These are phyloP conservation scores for Ochetophila trinervis DNA, from an alignment of 306 rosid species.

Conservation along the genomic window DNA sequence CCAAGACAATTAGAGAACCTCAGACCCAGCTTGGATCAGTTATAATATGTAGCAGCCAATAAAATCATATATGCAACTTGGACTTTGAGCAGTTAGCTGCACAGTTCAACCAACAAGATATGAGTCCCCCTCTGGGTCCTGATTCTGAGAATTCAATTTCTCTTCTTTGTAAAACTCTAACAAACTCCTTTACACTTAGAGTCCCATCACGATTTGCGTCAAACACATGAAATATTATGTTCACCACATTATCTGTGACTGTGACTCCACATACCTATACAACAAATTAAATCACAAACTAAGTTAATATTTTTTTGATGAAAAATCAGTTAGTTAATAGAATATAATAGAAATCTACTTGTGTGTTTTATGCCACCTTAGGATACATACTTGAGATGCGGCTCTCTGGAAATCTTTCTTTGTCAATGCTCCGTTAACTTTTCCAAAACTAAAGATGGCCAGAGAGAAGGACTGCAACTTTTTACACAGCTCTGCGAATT, in stretches of 20 bases:
- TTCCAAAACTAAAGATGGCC: slow-evolving; percentile 74
- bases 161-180: slow-evolving; percentile 54
- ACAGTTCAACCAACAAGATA: slow-evolving; percentile 60
- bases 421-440: slow-evolving; percentile 60
- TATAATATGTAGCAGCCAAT: neutral
- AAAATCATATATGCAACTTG: slow-evolving; percentile 29
- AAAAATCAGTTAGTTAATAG: neutral
- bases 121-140: slow-evolving; percentile 43
- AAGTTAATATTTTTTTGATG: slow-evolving; percentile 3
- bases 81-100: slow-evolving; percentile 39
- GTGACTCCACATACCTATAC: slow-evolving; percentile 63
- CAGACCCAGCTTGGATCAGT: too few species aligned
- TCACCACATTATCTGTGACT: slow-evolving; percentile 48
- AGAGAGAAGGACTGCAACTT: slow-evolving; percentile 55
- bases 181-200: slow-evolving; percentile 59
- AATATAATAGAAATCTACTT: neutral
- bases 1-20: neutral
- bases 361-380: neutral
- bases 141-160: slow-evolving; percentile 25
- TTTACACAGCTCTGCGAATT: slow-evolving; percentile 57
- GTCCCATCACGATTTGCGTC: slow-evolving; percentile 63
- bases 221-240: slow-evolving; percentile 71
- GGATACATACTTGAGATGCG: slow-evolving; percentile 56
- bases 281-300: slow-evolving; percentile 2
- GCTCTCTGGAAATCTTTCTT: slow-evolving; percentile 78